Evolutionary conservation across 2,329 filamentous ascomycete species (phyloP).

Genomic region (Hypomyces rosellus): DNA sequence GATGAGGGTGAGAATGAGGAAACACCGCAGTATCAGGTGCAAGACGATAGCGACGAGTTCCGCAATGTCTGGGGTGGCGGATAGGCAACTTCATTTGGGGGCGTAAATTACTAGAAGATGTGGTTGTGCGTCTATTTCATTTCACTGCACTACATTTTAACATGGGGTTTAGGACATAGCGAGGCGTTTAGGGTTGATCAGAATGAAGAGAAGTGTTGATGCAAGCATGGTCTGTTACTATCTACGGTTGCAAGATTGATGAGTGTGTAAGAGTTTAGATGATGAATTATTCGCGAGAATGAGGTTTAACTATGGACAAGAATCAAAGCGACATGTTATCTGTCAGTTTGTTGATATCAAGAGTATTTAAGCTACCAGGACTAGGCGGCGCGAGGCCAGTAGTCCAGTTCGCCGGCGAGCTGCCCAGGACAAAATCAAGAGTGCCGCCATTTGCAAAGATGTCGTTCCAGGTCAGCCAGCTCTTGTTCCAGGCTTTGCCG

Average conservation of each 20-base stretch:
- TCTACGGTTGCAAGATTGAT: background rate
- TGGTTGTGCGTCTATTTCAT: background rate
- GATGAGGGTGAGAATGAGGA: constrained; percentile 13
- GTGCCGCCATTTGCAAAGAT: constrained; percentile 58
- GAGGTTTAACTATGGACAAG: too few relatives aligned
- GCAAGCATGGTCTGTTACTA: background rate
- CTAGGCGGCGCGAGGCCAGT: constrained; percentile 56
- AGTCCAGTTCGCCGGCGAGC: constrained; percentile 47
- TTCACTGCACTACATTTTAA: constrained; percentile 5
- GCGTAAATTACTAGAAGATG: constrained; percentile 1
- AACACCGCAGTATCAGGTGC: constrained; percentile 22
- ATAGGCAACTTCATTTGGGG: background rate
- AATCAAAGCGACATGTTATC: too few relatives aligned
- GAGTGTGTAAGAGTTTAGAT: background rate
- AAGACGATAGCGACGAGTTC: constrained; percentile 38
- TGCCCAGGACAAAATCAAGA: constrained; percentile 58
- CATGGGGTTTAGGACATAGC: constrained; percentile 17
- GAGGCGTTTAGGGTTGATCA: constrained; percentile 18
- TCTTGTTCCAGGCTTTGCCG: constrained; percentile 53
- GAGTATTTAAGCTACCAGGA: constrained; percentile 35
- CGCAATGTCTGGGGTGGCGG: constrained; percentile 37
- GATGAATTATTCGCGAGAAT: background rate
- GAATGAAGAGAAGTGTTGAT: constrained; percentile 4
- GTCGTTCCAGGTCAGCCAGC: constrained; percentile 61
- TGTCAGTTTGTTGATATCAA: too few relatives aligned